Conservation (phyloP, 768 basidiomycete genomes). For the Austroboletus eburneus region DNA sequence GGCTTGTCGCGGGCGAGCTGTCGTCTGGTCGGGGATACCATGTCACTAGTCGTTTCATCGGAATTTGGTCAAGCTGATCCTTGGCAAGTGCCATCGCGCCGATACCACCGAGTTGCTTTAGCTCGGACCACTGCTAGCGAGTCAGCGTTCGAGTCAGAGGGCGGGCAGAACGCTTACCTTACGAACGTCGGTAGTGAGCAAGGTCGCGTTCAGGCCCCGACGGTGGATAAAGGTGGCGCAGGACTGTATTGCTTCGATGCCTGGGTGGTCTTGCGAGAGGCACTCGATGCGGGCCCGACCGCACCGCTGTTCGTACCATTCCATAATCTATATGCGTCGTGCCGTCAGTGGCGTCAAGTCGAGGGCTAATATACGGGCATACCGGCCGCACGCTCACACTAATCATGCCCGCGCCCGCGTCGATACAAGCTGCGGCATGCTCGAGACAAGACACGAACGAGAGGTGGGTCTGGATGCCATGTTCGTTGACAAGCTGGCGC, state of each 20-base stretch:
- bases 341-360: slow-evolving; percentile 1
- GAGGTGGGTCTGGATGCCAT: slow-evolving; percentile 49
- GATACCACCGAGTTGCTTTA: slow-evolving; percentile 39
- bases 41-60: slow-evolving; percentile 28
- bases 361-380: slow-evolving; percentile 17
- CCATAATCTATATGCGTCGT: slow-evolving; percentile 33
- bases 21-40: slow-evolving; percentile 27
- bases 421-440: slow-evolving; percentile 54
- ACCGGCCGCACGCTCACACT: slow-evolving; percentile 50
- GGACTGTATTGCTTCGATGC: slow-evolving; percentile 44
- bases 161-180: slow-evolving; percentile 27
- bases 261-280: slow-evolving; percentile 33
- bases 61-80: slow-evolving; percentile 35
- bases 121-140: slow-evolving; percentile 35
- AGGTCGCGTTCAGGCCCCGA: slow-evolving; percentile 36
- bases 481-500: slow-evolving; percentile 31
- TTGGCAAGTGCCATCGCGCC: slow-evolving; percentile 42
- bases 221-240: slow-evolving; percentile 41
- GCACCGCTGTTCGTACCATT: slow-evolving; percentile 37
- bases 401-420: slow-evolving; percentile 45
- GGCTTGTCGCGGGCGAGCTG: slow-evolving; percentile 27
- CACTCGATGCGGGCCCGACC: neutral
- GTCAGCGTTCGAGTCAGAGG: neutral
- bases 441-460: slow-evolving; percentile 48
- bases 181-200: slow-evolving; percentile 42